Base-by-base conservation (phyloP, 179 eudicot species). In the Camellia oleifera region DNA sequence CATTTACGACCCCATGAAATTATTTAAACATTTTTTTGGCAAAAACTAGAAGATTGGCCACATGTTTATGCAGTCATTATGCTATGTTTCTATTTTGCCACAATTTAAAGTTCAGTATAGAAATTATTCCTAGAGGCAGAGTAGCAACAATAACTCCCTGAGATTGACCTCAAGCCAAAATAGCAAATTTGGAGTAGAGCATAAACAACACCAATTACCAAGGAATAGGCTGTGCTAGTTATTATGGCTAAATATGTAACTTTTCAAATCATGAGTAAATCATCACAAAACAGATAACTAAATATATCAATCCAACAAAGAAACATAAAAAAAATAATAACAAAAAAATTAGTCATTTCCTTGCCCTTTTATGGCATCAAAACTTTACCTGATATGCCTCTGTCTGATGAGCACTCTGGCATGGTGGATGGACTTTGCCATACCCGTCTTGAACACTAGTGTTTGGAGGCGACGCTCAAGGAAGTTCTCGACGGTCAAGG, bases 401-500 rank as follows among this genome's bases (percentile, higher is more conserved):
- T 89, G 91, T 82, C 85, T 83, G 75, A 89, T 89, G 69, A 89
- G 88, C 20, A 89, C 90, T 45, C 91, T 81, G 46, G 91, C 91
- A 77, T 89, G 92, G 63, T 89, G 92, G 57, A 89, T 89, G 69
- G 92, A 89, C 89, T 89, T 89, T 20, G 92, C 92, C 92, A 89
- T 89, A 4, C 92, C 92, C 72, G 88, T 82, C 88, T 89, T 89
- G 83, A 89, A 89, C 32, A 89, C 92, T 7, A 84, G 90, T 0
- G 92, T 89, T 66, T 89, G 92, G 46, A 89, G 92, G 12, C 92
- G 90, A 62, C 92, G 85, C 82, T 89, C 92, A 63, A 87, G 79
- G 81, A 89, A 89, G 81, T 84, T 87, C 89, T 89, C 92, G 4
- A 89, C 92, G 9, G 92, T 89, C 56, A 89, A 79, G 54, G 90